These are phyloP conservation scores for Pestalotiopsis sp. DNA, from an alignment of 2,329 filamentous ascomycete species.

Conservation along the genomic window DNA sequence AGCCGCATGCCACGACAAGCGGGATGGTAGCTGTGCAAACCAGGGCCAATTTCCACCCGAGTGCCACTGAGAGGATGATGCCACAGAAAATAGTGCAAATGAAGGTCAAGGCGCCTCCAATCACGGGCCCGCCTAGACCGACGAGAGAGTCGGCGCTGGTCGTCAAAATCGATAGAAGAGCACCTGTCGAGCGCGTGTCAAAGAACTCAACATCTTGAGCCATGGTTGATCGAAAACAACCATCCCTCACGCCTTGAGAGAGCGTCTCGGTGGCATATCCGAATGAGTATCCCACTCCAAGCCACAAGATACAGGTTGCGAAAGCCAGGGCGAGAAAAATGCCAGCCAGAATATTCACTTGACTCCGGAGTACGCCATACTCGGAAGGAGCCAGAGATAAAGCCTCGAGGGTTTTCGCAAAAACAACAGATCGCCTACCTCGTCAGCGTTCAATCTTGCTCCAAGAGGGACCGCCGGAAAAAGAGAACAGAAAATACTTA, in stretches of 20 bases:
- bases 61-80: conserved; percentile 36
- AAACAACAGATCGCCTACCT: conserved; percentile 11
- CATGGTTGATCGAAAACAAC: conserved; percentile 49
- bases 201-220: conserved; percentile 57
- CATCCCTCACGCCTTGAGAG: background rate
- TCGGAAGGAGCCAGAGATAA: conserved; percentile 18
- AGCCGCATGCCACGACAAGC: conserved; percentile 76
- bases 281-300: conserved; percentile 11
- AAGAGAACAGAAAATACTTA: background rate
- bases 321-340: conserved; percentile 13
- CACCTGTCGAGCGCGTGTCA: conserved; percentile 59
- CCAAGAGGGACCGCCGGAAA: too few relatives aligned
- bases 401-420: conserved; percentile 14
- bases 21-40: conserved; percentile 82
- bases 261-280: conserved; percentile 11
- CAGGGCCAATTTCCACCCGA: conserved; percentile 88
- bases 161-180: conserved; percentile 51
- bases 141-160: conserved; percentile 61
- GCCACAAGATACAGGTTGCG: conserved; percentile 7
- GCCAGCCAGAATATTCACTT: conserved; percentile 10
- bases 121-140: conserved; percentile 57
- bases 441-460: background rate
- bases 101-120: conserved; percentile 54
- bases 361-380: conserved; percentile 22
- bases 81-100: background rate